Evolutionary conservation across 1,139 yeast species (phyloP), one percentile per base, ranked within the genome.

Genomic region (Candida tunisiensis): DNA sequence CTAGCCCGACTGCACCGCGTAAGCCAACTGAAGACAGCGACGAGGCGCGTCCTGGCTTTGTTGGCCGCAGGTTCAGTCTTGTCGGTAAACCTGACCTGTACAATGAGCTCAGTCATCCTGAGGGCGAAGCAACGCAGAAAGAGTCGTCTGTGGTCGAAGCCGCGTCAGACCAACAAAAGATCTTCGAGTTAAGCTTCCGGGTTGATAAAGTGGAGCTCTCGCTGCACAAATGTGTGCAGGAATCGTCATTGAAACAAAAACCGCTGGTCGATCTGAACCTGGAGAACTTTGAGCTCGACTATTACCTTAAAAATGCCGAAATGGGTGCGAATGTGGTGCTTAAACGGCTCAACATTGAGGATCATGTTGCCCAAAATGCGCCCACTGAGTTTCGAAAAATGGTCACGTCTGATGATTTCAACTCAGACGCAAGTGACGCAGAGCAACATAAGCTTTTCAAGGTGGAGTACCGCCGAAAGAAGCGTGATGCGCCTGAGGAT

Each of bases 251-350:
- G 44, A 65, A 59, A 21, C 66, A 83, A 5, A 79, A 71, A 28
- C 69, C 72, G 2, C 56, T 88, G 28, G 72, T 80, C 8, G 92
- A 78, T 38, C 47, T 88, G 30, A 53, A 74, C 17, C 75, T 93
- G 15, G 78, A 78, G 29, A 56, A 66, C 3, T 62, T 85, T 32
- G 57, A 56, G 16, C 51, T 88, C 23, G 55, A 59, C n/a, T 70
- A 77, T 35, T 68, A 53, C 48, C 73, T 63, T 36, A 73, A 78
- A 2, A 56, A 59, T 1, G 56, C 53, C 28, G 78, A 68, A 28
- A 66, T 83, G 74, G 65, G 65, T 36, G 66, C 85, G 8, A 72
- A 74, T 36, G 53, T 85, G 25, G 47, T 59, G 1, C 62, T 88
- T 28, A 63, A 65, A 9, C 80, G 78, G 28, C 57, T 88, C 19